Evolutionary conservation across 2,329 filamentous ascomycete species (phyloP).

Genomic region (Pleurostoma richardsiae): DNA sequence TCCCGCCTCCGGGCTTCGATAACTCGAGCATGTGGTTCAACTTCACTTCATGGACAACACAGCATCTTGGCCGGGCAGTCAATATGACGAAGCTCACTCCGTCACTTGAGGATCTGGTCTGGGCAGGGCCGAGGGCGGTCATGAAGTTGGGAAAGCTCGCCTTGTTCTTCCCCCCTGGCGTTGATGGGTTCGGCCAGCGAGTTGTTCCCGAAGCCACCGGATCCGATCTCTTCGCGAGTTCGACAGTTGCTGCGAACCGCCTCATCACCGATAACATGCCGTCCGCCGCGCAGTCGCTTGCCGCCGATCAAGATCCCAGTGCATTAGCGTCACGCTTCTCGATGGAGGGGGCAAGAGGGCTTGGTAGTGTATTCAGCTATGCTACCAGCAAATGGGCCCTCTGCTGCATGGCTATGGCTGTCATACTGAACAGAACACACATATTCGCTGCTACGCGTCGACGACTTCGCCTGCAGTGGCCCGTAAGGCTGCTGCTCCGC

Average conservation of each 20-base stretch:
- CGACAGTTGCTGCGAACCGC: conserved; percentile 45
- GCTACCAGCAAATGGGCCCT: conserved; percentile 89
- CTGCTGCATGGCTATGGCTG: conserved; percentile 77
- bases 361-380: conserved; percentile 87
- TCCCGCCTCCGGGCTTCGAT: conserved; percentile 25
- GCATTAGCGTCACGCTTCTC: conserved; percentile 43
- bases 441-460: conserved; percentile 89
- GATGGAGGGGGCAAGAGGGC: conserved; percentile 58
- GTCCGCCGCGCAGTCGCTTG: conserved; percentile 34
- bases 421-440: conserved; percentile 84
- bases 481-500: conserved; percentile 65
- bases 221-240: conserved; percentile 27
- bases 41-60: conserved; percentile 47
- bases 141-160: conserved; percentile 63
- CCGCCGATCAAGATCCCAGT: conserved; percentile 32
- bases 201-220: conserved; percentile 55
- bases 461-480: conserved; percentile 71
- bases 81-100: conserved; percentile 57
- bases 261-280: conserved; percentile 39
- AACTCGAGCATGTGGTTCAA: conserved; percentile 45
- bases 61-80: conserved; percentile 30
- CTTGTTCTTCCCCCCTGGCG: conserved; percentile 55
- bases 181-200: conserved; percentile 56
- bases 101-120: conserved; percentile 62
- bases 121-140: conserved; percentile 65